Conservation (phyloP, 202 grass and related monocot genomes). For the Eragrostis tef region DNA sequence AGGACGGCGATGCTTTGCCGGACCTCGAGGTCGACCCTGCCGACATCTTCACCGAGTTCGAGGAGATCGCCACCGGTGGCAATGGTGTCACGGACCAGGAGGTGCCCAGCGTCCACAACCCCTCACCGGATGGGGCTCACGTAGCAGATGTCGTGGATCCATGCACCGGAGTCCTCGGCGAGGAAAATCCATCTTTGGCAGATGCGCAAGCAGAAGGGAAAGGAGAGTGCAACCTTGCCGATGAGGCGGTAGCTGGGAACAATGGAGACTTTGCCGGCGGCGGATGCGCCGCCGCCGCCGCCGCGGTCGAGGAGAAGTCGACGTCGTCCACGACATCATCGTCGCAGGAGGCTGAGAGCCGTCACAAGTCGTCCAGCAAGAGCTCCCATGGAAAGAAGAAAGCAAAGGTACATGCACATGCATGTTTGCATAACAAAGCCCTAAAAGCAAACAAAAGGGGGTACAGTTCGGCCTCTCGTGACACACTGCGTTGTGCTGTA, state of each 20-base stretch:
- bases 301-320: conserved; percentile 46
- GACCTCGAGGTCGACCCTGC: conserved; percentile 76
- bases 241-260: conserved; percentile 5
- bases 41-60: conserved; percentile 67
- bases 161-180: not conserved
- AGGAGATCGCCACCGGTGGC: not conserved
- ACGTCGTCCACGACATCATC: conserved; percentile 50
- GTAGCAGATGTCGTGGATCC: conserved; percentile 15
- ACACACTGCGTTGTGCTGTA: not conserved
- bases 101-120: conserved; percentile 31
- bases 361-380: conserved; percentile 54
- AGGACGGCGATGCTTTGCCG: conserved; percentile 66
- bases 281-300: not conserved
- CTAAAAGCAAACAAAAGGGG: not conserved
- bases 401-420: conserved; percentile 61
- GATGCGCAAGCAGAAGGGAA: conserved; percentile 40
- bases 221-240: conserved; percentile 38
- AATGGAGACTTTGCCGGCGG: conserved; percentile 5
- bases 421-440: not conserved
- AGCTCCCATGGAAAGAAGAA: conserved; percentile 80
- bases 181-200: not conserved
- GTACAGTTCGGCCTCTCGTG: not conserved
- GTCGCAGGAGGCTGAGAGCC: conserved; percentile 48
- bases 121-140: not conserved
- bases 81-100: conserved; percentile 38